Evolutionary conservation across 1,284 basidiomycete genomes (phyloP).

Genomic region (Apiotrichum veenhuisii): DNA sequence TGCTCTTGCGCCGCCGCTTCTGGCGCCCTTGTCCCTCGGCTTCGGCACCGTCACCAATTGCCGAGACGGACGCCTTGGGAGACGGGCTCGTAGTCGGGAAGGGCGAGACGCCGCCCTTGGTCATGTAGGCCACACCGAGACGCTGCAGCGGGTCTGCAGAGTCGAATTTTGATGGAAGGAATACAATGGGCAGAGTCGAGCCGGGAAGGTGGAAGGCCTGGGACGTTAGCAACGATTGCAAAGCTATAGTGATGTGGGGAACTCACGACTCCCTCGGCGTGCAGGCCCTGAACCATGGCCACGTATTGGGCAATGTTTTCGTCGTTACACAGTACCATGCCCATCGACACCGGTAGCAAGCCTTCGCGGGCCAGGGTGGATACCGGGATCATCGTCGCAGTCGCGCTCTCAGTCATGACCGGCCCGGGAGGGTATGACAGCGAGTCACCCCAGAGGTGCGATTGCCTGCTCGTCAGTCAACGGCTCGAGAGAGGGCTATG

Average conservation of each 20-base stretch:
- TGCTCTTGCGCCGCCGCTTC: conserved; percentile 15
- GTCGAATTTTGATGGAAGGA: conserved; percentile 47
- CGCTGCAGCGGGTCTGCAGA: conserved; percentile 39
- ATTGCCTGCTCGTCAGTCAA: conserved; percentile 33
- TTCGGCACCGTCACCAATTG: background rate
- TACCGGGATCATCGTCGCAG: conserved; percentile 45
- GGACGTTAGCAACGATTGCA: background rate
- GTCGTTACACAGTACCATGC: conserved; percentile 48
- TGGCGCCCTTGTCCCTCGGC: background rate
- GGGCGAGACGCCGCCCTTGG: conserved; percentile 34
- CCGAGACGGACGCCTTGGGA: background rate
- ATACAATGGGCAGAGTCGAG: conserved; percentile 36
- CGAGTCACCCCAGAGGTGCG: conserved; percentile 31
- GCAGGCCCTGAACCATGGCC: conserved; percentile 42
- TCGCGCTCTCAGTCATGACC: conserved; percentile 23
- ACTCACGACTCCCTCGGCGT: conserved; percentile 46
- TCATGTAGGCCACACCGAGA: conserved; percentile 45
- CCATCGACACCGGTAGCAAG: conserved; percentile 41
- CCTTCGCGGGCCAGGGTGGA: conserved; percentile 44
- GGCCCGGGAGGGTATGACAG: conserved; percentile 30
- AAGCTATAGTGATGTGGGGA: background rate
- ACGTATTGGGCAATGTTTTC: conserved; percentile 34
- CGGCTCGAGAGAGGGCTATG: background rate
- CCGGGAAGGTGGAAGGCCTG: conserved; percentile 43
- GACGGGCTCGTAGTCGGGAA: background rate